A percentile compares a stretch with the other conserved stretches of the same genome.
These are phyloP conservation scores for Coemansia sp. DNA, from an alignment of 192 early-diverging fungal genomes.

Conservation along the genomic window DNA sequence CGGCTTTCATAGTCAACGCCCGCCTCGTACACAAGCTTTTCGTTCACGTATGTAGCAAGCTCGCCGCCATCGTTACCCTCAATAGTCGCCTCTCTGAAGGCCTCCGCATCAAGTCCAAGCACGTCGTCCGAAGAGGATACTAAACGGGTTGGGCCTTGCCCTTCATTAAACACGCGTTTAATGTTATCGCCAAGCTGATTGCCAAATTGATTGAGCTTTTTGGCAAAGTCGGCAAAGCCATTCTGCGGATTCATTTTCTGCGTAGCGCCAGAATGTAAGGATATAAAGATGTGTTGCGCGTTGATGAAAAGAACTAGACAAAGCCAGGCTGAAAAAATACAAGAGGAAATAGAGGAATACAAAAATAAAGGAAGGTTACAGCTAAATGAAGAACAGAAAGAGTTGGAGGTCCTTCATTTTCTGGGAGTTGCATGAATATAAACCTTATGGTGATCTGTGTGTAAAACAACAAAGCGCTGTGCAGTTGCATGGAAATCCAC, in stretches of 20 bases:
- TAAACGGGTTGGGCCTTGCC: slow-evolving; percentile 17
- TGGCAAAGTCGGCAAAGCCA: slow-evolving; percentile 53
- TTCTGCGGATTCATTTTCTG: slow-evolving; percentile 30
- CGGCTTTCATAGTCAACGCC: slow-evolving; percentile 84
- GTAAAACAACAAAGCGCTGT: no score
- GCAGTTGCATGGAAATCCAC: no score
- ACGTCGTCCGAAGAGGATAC: slow-evolving; percentile 50
- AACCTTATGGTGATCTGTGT: no score
- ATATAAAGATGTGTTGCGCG: not conserved
- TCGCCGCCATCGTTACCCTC: slow-evolving; percentile 56
- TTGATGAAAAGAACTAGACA: no score
- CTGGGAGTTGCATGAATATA: no score
- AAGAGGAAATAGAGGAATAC: no score
- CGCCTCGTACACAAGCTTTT: slow-evolving; percentile 53
- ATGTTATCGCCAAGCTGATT: slow-evolving; percentile 50
- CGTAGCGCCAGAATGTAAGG: not conserved
- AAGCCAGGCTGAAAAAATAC: no score
- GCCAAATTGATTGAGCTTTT: slow-evolving; percentile 51
- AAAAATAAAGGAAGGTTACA: no score
- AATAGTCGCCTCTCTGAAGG: slow-evolving; percentile 56
- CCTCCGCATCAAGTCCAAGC: slow-evolving; percentile 51
- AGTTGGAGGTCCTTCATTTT: no score
- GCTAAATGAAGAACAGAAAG: no score
- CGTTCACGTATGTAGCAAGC: slow-evolving; percentile 53
- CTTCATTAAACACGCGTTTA: slow-evolving; percentile 47